These are phyloP conservation scores for Hysterium pulicare DNA, from an alignment of 2,329 filamentous ascomycete species.

Conservation along the genomic window DNA sequence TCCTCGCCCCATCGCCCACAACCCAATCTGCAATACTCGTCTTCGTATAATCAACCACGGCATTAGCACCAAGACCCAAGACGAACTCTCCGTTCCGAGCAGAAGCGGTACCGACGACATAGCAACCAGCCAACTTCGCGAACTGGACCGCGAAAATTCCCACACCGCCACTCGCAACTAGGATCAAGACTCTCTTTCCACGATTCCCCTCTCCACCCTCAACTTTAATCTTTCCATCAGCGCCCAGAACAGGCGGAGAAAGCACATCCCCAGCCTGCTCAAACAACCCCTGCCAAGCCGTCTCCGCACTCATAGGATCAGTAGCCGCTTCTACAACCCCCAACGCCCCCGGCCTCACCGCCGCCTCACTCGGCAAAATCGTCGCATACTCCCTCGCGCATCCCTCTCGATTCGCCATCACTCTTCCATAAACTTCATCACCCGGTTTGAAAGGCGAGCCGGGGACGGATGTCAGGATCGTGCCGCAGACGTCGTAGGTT, in stretches of 20 bases:
- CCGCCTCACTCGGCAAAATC: conserved; percentile 34
- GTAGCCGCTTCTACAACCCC: conserved; percentile 34
- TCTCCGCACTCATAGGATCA: conserved; percentile 41
- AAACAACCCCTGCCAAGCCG: conserved; percentile 47
- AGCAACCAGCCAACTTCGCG: conserved; percentile 33
- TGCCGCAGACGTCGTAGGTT: conserved; percentile 45
- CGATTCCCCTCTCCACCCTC: conserved; percentile 8
- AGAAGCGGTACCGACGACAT: conserved; percentile 40
- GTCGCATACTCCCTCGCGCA: conserved; percentile 38
- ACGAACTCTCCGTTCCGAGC: conserved; percentile 38
- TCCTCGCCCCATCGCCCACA: conserved; percentile 15
- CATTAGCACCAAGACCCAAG: conserved; percentile 36
- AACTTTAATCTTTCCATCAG: conserved; percentile 7
- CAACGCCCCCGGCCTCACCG: conserved; percentile 30
- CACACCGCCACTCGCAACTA: conserved; percentile 43
- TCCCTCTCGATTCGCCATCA: conserved; percentile 34
- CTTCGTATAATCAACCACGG: conserved; percentile 43
- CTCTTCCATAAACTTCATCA: conserved; percentile 17
- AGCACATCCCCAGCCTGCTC: conserved; percentile 17
- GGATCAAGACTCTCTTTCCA: conserved; percentile 41
- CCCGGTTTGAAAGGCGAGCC: conserved; percentile 39
- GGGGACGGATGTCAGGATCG: conserved; percentile 34
- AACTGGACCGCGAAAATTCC: conserved; percentile 45
- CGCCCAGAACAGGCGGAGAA: conserved; percentile 9
- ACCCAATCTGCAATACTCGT: conserved; percentile 30